These are phyloP conservation scores for Alternaria ventricosa DNA, from an alignment of 2,329 filamentous ascomycete species.

Conservation along the genomic window DNA sequence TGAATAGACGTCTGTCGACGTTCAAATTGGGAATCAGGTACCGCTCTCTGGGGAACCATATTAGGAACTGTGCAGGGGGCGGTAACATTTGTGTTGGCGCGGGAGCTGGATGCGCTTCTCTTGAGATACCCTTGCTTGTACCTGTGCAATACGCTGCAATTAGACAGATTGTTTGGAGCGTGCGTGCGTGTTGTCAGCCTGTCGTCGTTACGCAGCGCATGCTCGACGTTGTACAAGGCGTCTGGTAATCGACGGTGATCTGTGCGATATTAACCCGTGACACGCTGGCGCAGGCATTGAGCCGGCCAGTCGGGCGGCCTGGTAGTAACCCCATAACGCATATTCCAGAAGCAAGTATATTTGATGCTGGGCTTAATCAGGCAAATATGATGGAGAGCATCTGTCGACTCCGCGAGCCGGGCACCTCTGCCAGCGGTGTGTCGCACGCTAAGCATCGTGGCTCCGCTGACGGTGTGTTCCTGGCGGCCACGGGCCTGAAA, in stretches of 20 bases:
- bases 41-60: not conserved
- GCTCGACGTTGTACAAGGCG: constrained; percentile 28
- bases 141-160: constrained; percentile 14
- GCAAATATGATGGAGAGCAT: not conserved
- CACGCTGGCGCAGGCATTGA: constrained; percentile 17
- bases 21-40: not conserved
- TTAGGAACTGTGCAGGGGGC: not conserved
- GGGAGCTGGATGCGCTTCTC: constrained; percentile 17
- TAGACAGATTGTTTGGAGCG: constrained; percentile 21
- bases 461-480: constrained; percentile 20
- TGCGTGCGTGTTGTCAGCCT: constrained; percentile 19
- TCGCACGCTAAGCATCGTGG: constrained; percentile 23
- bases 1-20: not conserved
- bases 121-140: constrained; percentile 41
- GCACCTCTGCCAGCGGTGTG: constrained; percentile 27
- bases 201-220: constrained; percentile 30
- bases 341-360: constrained; percentile 18
- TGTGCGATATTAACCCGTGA: constrained; percentile 21
- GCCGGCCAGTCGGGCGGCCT: constrained; percentile 12
- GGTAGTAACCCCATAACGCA: not conserved
- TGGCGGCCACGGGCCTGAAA: constrained; percentile 32
- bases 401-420: constrained; percentile 12
- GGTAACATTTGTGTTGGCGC: constrained; percentile 5
- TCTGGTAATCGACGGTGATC: constrained; percentile 13
- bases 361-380: not conserved